Base-by-base conservation (phyloP, 129 eudicot genomes). In the Silybum marianum region DNA sequence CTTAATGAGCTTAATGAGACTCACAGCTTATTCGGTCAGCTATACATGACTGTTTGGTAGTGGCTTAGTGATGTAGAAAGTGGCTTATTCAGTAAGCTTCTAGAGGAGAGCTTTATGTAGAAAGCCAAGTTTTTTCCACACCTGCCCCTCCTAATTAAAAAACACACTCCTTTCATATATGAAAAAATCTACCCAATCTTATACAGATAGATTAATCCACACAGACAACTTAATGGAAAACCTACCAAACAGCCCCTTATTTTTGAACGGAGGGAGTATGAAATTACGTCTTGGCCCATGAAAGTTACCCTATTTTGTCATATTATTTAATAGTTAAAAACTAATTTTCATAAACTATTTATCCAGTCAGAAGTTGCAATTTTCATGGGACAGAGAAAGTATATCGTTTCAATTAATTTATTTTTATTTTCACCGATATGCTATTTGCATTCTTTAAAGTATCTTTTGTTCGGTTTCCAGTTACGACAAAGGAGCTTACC, bases 401-500 rank as follows among this genome's bases (percentile, higher is more conserved):
- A 78, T 44, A 42, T 69, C 68, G 38, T 25, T 42, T 70, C 30
- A 5, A 26, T 21, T 21, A 58, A n/a, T 18, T 80, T 16, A 16
- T 6, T 58, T 48, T 72, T 7, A 51, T 69, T 28, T 9, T 32
- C 25, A 7, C 76, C 12, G n/a, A 62, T 65, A 40, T 74, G 22
- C 51, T 73, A 65, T 69, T 72, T 78, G 79, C 70, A 23, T 71
- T 81, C 12, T 38, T 65, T 71, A 26, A 74, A 5, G 60, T 78
- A 30, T 62, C 40, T 32, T 85, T 63, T 80, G 24, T 24, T n/a
- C 72, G 69, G 66, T 80, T 14, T 51, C 11, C 84, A 95, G 99
- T 71, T 90, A 92, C 84, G 99, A 92, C 89, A 90, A 90, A 84
- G 99, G 99, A 81, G 99, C 88, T 62, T 84, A 95, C 85, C 82